Percentiles rank a stretch among this genome's conserved stretches.
Evolutionary conservation across 441 rosid genomes (phyloP).

Genomic region (Jatropha podagrica): DNA sequence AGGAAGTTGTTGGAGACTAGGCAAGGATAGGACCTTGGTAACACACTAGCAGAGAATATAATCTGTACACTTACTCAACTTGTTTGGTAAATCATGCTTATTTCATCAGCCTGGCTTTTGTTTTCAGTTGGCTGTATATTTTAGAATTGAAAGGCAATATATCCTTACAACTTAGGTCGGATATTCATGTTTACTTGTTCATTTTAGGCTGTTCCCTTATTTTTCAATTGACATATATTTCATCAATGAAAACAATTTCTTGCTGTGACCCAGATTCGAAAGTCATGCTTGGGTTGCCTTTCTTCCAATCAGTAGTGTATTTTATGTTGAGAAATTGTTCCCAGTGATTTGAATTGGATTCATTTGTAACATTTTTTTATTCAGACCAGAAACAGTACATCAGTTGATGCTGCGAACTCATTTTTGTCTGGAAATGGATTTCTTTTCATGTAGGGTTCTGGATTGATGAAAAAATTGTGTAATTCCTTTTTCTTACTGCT

Average conservation of each 20-base stretch:
- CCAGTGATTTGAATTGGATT: not conserved
- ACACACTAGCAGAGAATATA: constrained; percentile 10
- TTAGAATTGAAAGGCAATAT: not conserved
- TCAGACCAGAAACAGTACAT: not conserved
- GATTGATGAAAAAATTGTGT: not conserved
- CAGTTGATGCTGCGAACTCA: not conserved
- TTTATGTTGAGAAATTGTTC: not conserved
- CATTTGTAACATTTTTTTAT: not conserved
- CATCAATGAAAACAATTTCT: not conserved
- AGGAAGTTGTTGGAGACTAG: constrained; percentile 38
- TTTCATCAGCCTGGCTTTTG: not conserved
- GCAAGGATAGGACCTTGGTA: constrained; percentile 25
- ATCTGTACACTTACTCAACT: constrained; percentile 10
- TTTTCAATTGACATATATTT: constrained; percentile 4
- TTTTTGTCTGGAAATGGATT: not conserved
- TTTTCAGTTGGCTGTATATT: constrained; percentile 2
- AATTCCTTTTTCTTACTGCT: not conserved
- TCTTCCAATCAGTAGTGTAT: not conserved
- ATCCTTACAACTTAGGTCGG: constrained; percentile 4
- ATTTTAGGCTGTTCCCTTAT: not conserved
- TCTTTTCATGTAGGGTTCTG: not conserved
- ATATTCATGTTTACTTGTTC: not conserved
- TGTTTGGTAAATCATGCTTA: not conserved
- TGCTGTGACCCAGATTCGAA: not conserved
- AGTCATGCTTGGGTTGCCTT: not conserved